Evolutionary conservation across 2,329 filamentous ascomycete genomes (phyloP), one percentile per base, ranked within the genome.

Genomic region (Furcasterigmium furcatum): DNA sequence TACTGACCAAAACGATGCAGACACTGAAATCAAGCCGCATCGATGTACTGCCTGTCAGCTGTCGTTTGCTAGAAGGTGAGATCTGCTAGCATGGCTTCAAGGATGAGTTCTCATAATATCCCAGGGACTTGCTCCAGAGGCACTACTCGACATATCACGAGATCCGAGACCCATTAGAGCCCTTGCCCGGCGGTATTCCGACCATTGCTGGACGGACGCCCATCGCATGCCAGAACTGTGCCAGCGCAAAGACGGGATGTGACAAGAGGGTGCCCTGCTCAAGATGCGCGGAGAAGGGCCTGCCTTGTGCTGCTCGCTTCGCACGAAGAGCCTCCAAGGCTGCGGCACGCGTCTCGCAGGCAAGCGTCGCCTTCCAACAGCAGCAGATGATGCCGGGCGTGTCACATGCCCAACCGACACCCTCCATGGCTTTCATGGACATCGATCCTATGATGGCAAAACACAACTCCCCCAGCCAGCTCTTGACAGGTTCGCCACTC

Each of bases 11-110:
- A 29, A 9, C 9, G 13, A 35, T 29, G 29, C 47, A 79, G 76
- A 79, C 48, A 79, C 76, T 47, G 75, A 78, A 53, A 73, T 79
- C 35, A 79, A 79, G 55, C 75, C 75, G 10, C 68, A 77, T 52
- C 65, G 70, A 32, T 79, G 76, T 52, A 64, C 62, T 44, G 62
- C 65, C 29, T 79, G 76, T 52, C 67, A 73, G 39, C 60, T 79
- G 5, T 72, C 68, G 4, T 79, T 77, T 57, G 66, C 73, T 21
- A 59, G 75, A 61, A 72, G 71, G 74, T 72, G 61, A 52, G 62
- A 54, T 25, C 19, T 30, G 4, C 24, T 27, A 27, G 7, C 5
- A 18, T n/a, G n/a, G n/a, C n/a, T n/a, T n/a, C n/a, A n/a, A n/a
- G n/a, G n/a, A n/a, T n/a, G n/a, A n/a, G n/a, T n/a, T n/a, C n/a